Evolutionary conservation across 495 filamentous ascomycete species (phyloP).

Genomic region (Xeromyces bisporus): DNA sequence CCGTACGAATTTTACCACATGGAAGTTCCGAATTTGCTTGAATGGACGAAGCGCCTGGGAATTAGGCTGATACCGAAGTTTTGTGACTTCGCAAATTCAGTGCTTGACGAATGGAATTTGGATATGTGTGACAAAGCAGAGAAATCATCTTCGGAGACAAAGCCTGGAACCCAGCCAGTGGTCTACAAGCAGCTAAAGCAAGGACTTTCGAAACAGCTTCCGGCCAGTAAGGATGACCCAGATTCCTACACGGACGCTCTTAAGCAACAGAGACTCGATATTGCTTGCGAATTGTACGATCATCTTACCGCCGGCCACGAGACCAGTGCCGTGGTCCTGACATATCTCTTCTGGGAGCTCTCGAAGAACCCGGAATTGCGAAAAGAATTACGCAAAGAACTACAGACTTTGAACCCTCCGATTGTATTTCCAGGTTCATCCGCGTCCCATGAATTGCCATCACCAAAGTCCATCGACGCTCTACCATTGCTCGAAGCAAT

Average conservation of each 20-base stretch:
- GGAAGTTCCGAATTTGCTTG: slow-evolving; percentile 43
- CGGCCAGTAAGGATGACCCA: slow-evolving; percentile 7
- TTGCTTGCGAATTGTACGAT: slow-evolving; percentile 59
- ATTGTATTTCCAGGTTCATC: slow-evolving; percentile 11
- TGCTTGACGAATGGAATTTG: slow-evolving; percentile 49
- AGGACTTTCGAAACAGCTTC: slow-evolving; percentile 20
- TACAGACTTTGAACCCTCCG: slow-evolving; percentile 32
- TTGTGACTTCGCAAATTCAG: slow-evolving; percentile 46
- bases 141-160: slow-evolving; percentile 13
- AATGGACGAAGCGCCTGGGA: slow-evolving; percentile 31
- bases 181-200: slow-evolving; percentile 32
- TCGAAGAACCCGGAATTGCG: slow-evolving; percentile 41
- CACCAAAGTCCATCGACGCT: slow-evolving; percentile 49
- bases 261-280: slow-evolving; percentile 25
- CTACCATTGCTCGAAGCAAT: slow-evolving; percentile 60
- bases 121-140: slow-evolving; percentile 38
- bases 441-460: slow-evolving; percentile 19
- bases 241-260: slow-evolving; percentile 5
- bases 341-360: slow-evolving; percentile 54
- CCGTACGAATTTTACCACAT: slow-evolving; percentile 56
- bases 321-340: slow-evolving; percentile 55
- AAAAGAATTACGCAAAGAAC: slow-evolving; percentile 39
- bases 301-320: slow-evolving; percentile 67
- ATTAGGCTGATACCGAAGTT: slow-evolving; percentile 43
- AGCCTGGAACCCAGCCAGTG: slow-evolving; percentile 20